Conservation (phyloP, 2,329 filamentous ascomycete species). For the Leptoxyphium fumago region DNA sequence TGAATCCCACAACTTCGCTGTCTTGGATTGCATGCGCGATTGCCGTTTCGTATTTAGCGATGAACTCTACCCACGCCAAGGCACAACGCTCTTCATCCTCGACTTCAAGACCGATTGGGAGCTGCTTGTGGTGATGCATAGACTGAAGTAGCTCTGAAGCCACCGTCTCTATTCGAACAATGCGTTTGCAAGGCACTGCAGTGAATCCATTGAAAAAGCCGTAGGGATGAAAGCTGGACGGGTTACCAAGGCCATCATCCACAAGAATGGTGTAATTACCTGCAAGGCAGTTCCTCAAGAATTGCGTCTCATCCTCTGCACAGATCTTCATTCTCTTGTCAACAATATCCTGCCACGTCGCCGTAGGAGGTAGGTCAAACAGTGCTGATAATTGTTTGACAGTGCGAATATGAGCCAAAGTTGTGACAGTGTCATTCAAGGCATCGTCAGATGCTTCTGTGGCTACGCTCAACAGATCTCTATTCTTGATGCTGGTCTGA, state of each 20-base stretch:
- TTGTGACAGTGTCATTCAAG: constrained; percentile 44
- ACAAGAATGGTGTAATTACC: constrained; percentile 62
- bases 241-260: constrained; percentile 56
- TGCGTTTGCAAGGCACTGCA: constrained; percentile 49
- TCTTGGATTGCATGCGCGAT: constrained; percentile 48
- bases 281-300: constrained; percentile 50
- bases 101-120: constrained; percentile 15
- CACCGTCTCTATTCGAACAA: constrained; percentile 63
- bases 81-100: constrained; percentile 17
- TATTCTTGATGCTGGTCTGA: constrained; percentile 30
- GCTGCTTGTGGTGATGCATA: constrained; percentile 14
- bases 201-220: constrained; percentile 53
- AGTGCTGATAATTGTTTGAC: constrained; percentile 51
- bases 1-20: constrained; percentile 61
- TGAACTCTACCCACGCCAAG: constrained; percentile 28
- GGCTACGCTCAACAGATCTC: constrained; percentile 48
- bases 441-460: constrained; percentile 60
- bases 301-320: constrained; percentile 33
- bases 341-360: constrained; percentile 46
- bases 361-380: constrained; percentile 41
- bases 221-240: constrained; percentile 42
- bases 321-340: constrained; percentile 34
- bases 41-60: constrained; percentile 34
- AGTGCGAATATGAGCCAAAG: constrained; percentile 56
- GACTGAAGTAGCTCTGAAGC: constrained; percentile 48